Evolutionary conservation across 2,329 filamentous ascomycete genomes (phyloP), one percentile per base, ranked within the genome.

Genomic region (Arthrobotrys sinensis): DNA sequence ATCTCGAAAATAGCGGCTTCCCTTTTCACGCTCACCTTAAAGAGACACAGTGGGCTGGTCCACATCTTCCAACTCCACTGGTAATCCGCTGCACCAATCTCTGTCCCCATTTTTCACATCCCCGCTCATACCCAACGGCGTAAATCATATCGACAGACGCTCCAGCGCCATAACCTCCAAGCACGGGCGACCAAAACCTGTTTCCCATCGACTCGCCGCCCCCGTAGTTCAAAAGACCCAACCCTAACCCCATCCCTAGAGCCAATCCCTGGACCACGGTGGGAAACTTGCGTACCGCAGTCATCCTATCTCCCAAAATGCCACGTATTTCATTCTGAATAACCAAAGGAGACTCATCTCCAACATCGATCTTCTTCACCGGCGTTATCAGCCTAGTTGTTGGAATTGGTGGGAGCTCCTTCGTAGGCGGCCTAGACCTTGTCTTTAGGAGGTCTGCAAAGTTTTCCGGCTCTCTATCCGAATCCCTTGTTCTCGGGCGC

Each of bases 101-200:
- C 16, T 79, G 62, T 19, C 76, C 76, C 76, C 76, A 79, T 57
- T 73, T 79, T 40, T 79, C 76, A 57, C 76, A 79, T n/a, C 76
- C 76, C 16, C 68, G 67, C 36, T 79, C 76, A 38, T 68, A 79
- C 3, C 76, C 76, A 34, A 79, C 46, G 16, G 76, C 76, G 28
- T 68, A 79, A 11, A 79, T 79, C 62, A 79, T 68, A 43, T 79
- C 76, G 6, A 79, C 76, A 12, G 67, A 72, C 0, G 68, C 69
- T 43, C 53, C 55, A 10, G 16, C 24, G 7, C 76, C 76, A 34
- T 48, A 67, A 5, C 76, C 76, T 11, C 76, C 76, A 12, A 79
- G 76, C 40, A 79, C 76, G 1, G 76, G 76, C 4, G 76, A 40
- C 76, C 76, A 79, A 48, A 79, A 79, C 32, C 67, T 73, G 32